Percentiles rank a stretch among this genome's conserved stretches.
Conservation (phyloP, 805 yeast species). For the Wickerhamomyces silvicola region DNA sequence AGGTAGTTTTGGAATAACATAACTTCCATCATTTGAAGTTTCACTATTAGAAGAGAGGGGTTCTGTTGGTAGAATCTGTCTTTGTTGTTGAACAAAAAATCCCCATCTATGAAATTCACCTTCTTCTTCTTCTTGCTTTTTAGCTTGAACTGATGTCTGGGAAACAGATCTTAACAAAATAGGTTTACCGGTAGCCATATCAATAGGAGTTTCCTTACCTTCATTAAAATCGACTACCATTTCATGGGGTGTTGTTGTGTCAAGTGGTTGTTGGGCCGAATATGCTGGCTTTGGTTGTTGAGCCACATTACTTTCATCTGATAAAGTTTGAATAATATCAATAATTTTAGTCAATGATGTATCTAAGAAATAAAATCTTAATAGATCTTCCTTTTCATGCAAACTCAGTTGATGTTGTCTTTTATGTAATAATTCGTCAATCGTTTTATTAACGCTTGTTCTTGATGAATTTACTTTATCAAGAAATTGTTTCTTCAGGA, state of each 20-base stretch:
- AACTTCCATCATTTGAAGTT: background rate
- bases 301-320: background rate
- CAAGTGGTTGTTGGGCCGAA: constrained; percentile 1
- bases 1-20: constrained; percentile 30
- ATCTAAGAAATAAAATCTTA: constrained; percentile 63
- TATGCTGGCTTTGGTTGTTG: constrained; percentile 4
- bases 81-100: constrained; percentile 63
- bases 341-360: constrained; percentile 56
- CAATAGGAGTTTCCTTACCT: constrained; percentile 49
- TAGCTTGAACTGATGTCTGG: constrained; percentile 60
- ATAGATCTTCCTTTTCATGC: constrained; percentile 70
- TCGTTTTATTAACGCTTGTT: constrained; percentile 38
- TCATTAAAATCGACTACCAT: constrained; percentile 62
- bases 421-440: constrained; percentile 51
- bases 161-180: constrained; percentile 58
- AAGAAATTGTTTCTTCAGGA: constrained; percentile 33
- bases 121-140: constrained; percentile 81
- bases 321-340: constrained; percentile 26
- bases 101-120: constrained; percentile 91
- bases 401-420: constrained; percentile 46
- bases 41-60: constrained; percentile 1
- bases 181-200: constrained; percentile 66
- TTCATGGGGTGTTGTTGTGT: constrained; percentile 46
- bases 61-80: constrained; percentile 23
- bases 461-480: constrained; percentile 34